Evolutionary conservation across 2,329 filamentous ascomycete species (phyloP), one percentile per base, ranked within the genome.

Genomic region (Periglandula ipomoeae): DNA sequence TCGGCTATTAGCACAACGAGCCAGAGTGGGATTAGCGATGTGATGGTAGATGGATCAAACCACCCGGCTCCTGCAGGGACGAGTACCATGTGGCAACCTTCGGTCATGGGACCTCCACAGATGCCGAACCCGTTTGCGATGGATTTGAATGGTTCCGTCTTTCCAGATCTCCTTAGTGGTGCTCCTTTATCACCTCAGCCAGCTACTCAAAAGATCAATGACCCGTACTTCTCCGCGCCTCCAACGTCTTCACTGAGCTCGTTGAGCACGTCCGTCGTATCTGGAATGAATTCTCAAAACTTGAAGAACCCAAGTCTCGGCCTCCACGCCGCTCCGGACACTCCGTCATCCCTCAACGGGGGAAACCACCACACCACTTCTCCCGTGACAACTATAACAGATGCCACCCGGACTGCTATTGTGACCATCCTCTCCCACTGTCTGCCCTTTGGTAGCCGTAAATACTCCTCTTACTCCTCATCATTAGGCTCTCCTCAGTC

Each of bases 1-100:
- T 97, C 93, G 8, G 89, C 89, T 42, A 91, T 97, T 65, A 97
- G 91, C 70, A 95, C 88, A 39, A 88, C 87, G 51, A 97, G 90
- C 67, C 90, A 94, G 61, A 91, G 87, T 64, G 87, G 85, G 45
- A 87, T 90, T 65, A 94, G 88, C 67, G 93, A 97, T 63, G 82
- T 89, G 51, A 89, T 95, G 84, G 74, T 93, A 50, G 89, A 96
- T 65, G 88, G 87, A 51, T 81, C 80, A 34, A 85, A 83, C 64
- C 81, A 84, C 55, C 74, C 77, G 37, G 72, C 76, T 34, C 69
- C 74, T 50, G 71, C 69, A 52, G 70, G 67, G 47, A 71, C 75
- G 44, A 72, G 74, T 56, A 76, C 79, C 45, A 81, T 86, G 71
- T 89, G 85, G 82, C 80, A 85, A 59, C 75, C 79, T 45, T 75